Evolutionary conservation across 2,329 filamentous ascomycete species (phyloP), one percentile per base, ranked within the genome.

Genomic region (Beauveria varroae): DNA sequence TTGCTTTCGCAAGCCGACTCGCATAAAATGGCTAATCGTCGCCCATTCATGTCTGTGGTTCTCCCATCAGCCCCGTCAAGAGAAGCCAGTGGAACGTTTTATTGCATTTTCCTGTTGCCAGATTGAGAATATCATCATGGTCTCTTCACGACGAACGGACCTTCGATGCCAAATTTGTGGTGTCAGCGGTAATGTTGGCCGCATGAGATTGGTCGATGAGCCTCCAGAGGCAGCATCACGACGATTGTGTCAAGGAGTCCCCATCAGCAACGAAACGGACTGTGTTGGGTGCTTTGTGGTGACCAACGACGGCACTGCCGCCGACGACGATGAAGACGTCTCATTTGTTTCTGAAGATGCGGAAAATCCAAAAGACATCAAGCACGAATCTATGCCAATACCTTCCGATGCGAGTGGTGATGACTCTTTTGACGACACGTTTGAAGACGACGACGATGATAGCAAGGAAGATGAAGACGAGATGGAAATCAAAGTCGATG

Each of bases 151-250:
- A 28, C 30, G 34, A 3, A 50, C 37, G 12, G 67, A 69, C 46
- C 37, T 66, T 1, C 37, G 63, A n/a, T 70, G 68, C 62, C 66
- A 69, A 9, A 62, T 70, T 14, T 70, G 68, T 43, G 66, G 66
- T 30, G 68, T 72, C n/a, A 68, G 67, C n/a, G 71, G 68, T 62
- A 69, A 68, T 47, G 67, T 72, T 30, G 64, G 62, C 16, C 68
- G 70, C 6, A 60, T 63, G 22, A 66, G 68, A 3, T 66, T 64
- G 5, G 47, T 46, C 1, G 59, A 55, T 2, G 70, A 72, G 24
- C 66, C 66, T 22, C 56, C 60, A 5, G 61, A 58, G 53, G 64
- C 65, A 9, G 65, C 63, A 9, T 67, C 65, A 66, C 52, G 53
- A 3, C 20, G 56, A 5, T 40, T 34, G 1, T 8, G 26, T 16